These are phyloP conservation scores for Candida lessepsii DNA, from an alignment of 805 yeast species.

Conservation along the genomic window DNA sequence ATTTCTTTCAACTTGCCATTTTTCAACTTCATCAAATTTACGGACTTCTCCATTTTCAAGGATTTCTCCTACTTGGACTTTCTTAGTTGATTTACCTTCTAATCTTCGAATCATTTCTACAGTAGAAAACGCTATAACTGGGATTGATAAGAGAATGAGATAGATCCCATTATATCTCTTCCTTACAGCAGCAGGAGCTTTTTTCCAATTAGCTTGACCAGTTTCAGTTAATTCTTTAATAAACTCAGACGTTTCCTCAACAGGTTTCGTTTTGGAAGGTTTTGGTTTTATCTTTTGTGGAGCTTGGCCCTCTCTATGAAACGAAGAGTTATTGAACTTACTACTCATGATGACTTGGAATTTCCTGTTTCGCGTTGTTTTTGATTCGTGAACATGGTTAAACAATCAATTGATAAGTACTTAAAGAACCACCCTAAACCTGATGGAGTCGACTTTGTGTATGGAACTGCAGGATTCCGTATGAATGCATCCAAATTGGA, in stretches of 20 bases:
- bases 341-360: slow-evolving; percentile 6
- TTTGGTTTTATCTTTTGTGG: slow-evolving; percentile 8
- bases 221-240: slow-evolving; percentile 36
- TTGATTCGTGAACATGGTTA: background rate
- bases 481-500: slow-evolving; percentile 67
- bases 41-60: slow-evolving; percentile 31
- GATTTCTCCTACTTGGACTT: slow-evolving; percentile 40
- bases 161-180: slow-evolving; percentile 37
- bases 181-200: slow-evolving; percentile 39
- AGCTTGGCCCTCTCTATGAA: slow-evolving; percentile 27
- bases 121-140: slow-evolving; percentile 32
- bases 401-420: background rate
- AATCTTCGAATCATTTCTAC: slow-evolving; percentile 35
- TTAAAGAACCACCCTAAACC: slow-evolving; percentile 14
- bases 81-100: slow-evolving; percentile 41
- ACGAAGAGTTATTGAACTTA: slow-evolving; percentile 29
- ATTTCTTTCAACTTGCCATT: slow-evolving; percentile 39
- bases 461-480: slow-evolving; percentile 99
- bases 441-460: slow-evolving; percentile 28
- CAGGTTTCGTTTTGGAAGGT: background rate
- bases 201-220: slow-evolving; percentile 44
- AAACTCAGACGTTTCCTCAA: slow-evolving; percentile 25
- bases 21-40: slow-evolving; percentile 37
- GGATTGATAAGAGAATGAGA: slow-evolving; percentile 38
- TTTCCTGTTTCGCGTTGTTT: background rate